Evolutionary conservation across 2,329 filamentous ascomycete genomes (phyloP).

Genomic region (Colletotrichum simmondsii): DNA sequence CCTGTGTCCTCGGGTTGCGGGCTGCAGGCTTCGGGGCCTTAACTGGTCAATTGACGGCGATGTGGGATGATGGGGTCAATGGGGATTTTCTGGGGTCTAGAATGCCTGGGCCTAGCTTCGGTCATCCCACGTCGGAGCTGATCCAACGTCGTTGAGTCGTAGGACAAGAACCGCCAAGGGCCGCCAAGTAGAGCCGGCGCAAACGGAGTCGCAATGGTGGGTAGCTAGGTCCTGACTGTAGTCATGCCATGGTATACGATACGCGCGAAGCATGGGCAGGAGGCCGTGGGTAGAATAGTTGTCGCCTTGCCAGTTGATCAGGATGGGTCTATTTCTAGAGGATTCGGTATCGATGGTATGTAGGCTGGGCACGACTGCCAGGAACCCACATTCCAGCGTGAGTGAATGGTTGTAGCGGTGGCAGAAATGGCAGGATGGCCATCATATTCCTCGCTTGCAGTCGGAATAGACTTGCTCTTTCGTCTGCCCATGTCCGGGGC

Average conservation of each 20-base stretch:
- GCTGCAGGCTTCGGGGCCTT: not conserved
- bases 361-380: not conserved
- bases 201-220: slow-evolving; percentile 27
- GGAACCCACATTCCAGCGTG: slow-evolving; percentile 5
- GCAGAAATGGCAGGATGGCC: not conserved
- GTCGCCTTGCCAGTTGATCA: slow-evolving; percentile 3
- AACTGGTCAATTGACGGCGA: slow-evolving; percentile 15
- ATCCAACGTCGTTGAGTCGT: slow-evolving; percentile 27
- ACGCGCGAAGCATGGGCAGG: not conserved
- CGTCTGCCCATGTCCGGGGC: not conserved
- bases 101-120: slow-evolving; percentile 5
- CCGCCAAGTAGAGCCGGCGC: slow-evolving; percentile 31
- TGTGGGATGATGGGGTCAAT: slow-evolving; percentile 14
- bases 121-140: slow-evolving; percentile 27
- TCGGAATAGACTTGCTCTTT: slow-evolving; percentile 5
- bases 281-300: not conserved
- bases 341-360: not conserved
- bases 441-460: not conserved
- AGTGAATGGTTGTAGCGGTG: not conserved
- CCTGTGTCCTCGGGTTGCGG: not conserved
- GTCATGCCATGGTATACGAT: slow-evolving; percentile 19
- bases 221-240: not conserved
- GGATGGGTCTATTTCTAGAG: not conserved
- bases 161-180: slow-evolving; percentile 33
- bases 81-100: slow-evolving; percentile 21